A percentile compares a stretch with the other conserved stretches of the same genome.
Conservation (phyloP, 768 basidiomycete genomes). For the Lentinula guzmanii region DNA sequence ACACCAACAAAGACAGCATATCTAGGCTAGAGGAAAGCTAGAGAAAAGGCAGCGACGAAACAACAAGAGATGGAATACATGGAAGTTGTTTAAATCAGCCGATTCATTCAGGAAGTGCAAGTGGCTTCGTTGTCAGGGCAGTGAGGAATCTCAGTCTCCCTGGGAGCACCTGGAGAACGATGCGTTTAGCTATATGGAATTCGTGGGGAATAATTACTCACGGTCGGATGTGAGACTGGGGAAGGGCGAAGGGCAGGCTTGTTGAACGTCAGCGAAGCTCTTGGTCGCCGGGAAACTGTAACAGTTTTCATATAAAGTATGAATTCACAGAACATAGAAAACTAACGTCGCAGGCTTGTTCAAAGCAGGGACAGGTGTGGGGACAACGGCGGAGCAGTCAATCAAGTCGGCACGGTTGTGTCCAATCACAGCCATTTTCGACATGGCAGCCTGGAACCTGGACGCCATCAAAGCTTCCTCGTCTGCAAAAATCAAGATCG, state of each 20-base stretch:
- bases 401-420: constrained; percentile 10
- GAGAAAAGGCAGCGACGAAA: background rate
- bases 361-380: constrained; percentile 14
- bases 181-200: background rate
- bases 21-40: background rate
- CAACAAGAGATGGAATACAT: background rate
- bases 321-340: too few species aligned
- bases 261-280: constrained; percentile 1
- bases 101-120: background rate
- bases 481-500: background rate
- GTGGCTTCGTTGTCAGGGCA: background rate
- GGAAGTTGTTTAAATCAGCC: too few species aligned
- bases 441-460: constrained; percentile 14
- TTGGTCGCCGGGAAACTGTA: constrained; percentile 3
- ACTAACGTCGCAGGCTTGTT: background rate
- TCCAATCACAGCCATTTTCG: constrained; percentile 13
- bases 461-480: constrained; percentile 7
- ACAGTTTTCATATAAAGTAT: background rate
- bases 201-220: background rate
- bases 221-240: constrained; percentile 1
- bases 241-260: constrained; percentile 1
- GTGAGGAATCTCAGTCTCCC: background rate
- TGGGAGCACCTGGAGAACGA: background rate
- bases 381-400: constrained; percentile 16
- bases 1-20: background rate